Percentiles rank a stretch among this genome's conserved stretches.
phyloP scores from a whole-genome alignment of 2,329 filamentous ascomycete genomes.

The Raffaelea ambrosiae region DNA sequence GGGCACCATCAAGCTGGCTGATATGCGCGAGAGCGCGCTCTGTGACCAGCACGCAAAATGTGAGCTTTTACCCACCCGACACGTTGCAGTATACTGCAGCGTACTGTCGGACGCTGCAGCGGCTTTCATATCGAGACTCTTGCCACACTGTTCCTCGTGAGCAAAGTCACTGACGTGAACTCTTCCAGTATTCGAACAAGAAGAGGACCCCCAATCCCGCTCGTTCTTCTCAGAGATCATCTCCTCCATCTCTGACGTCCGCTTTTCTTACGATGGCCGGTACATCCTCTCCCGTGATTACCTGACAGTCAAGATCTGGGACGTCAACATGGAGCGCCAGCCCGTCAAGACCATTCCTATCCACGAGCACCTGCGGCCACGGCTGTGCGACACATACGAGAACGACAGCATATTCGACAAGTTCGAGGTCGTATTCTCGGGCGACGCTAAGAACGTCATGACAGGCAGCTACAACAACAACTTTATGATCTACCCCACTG shows the following conservation, averaged over 20 bases:
- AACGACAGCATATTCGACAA: conserved; percentile 99
- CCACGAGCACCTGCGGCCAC: conserved; percentile 89
- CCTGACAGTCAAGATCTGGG: conserved; percentile 98
- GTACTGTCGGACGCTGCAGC: too few relatives aligned
- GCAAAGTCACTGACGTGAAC: background rate
- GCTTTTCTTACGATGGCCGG: conserved; percentile 91
- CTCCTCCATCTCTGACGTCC: conserved; percentile 96
- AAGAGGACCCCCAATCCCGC: conserved; percentile 91
- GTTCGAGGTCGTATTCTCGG: conserved; percentile 98
- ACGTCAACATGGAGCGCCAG: conserved; percentile 97
- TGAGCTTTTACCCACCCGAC: conserved; percentile 45
- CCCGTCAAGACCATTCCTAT: conserved; percentile 98
- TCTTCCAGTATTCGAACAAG: conserved; percentile 84
- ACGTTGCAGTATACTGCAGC: too few relatives aligned
- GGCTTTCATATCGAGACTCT: too few relatives aligned
- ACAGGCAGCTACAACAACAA: conserved; percentile 99
- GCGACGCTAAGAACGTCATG: conserved; percentile 98
- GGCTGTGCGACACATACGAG: conserved; percentile 96
- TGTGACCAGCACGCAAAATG: conserved; percentile 95
- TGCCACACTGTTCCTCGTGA: background rate
- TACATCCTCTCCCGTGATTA: conserved; percentile 98
- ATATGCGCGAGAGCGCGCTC: conserved; percentile 94
- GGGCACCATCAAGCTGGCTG: conserved; percentile 95
- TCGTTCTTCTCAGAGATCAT: conserved; percentile 99
- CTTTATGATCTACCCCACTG: conserved; percentile 99